Conservation (phyloP, 768 basidiomycete species). For the Cyathus striatus region DNA sequence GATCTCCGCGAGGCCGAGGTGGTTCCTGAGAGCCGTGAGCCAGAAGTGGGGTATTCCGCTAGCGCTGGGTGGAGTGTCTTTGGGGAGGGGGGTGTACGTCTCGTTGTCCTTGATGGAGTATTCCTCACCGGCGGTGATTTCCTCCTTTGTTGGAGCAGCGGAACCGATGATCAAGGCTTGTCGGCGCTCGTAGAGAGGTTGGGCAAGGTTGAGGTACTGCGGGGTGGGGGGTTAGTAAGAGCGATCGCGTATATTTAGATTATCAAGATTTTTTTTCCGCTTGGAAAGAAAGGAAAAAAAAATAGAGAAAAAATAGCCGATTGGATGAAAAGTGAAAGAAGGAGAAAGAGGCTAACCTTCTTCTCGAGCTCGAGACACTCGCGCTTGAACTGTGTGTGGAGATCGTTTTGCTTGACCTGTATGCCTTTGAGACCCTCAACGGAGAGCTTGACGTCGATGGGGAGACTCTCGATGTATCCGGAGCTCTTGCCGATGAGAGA, state of each 20-base stretch:
- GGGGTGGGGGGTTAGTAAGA: background rate
- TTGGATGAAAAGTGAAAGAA: conserved; percentile 5
- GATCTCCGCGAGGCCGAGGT: conserved; percentile 77
- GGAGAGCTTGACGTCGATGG: conserved; percentile 73
- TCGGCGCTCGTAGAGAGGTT: conserved; percentile 85
- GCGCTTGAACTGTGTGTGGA: conserved; percentile 91
- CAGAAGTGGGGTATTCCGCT: conserved; percentile 90
- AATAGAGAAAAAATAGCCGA: conserved; percentile 5
- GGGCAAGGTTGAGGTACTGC: conserved; percentile 72
- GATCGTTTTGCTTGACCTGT: conserved; percentile 84
- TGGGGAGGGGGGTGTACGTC: conserved; percentile 58
- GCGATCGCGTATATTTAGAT: background rate
- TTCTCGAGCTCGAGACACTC: conserved; percentile 95
- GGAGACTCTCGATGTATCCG: conserved; percentile 90
- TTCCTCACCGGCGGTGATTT: conserved; percentile 77
- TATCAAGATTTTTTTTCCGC: too few species aligned
- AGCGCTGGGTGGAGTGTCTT: conserved; percentile 37
- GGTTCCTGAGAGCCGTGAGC: conserved; percentile 94
- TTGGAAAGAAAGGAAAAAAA: too few species aligned
- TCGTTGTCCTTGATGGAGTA: conserved; percentile 73
- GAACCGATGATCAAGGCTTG: conserved; percentile 78
- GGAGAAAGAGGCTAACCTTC: conserved; percentile 53
- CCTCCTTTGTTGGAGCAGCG: conserved; percentile 68
- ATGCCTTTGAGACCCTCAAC: conserved; percentile 93
- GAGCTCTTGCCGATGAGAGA: conserved; percentile 86